Base-by-base conservation (phyloP, 2,329 filamentous ascomycete genomes). In the Fusarium sp. region DNA sequence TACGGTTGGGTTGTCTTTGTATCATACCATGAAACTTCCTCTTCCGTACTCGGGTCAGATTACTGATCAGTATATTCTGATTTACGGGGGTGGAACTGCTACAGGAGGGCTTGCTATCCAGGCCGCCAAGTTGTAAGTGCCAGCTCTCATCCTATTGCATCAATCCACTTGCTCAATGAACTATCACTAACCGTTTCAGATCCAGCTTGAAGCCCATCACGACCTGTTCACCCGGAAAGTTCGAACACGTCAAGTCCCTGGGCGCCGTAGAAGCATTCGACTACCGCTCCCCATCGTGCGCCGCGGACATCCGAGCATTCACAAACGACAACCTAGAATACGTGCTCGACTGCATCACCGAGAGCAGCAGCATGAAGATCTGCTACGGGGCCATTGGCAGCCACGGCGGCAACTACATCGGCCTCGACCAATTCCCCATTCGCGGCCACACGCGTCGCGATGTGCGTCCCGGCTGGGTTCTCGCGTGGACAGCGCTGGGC, bases 361-460 rank as follows among this genome's bases (percentile, higher is more conserved):
- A 55, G 6, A 55, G 52, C 27, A 35, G 32, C 11, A 55, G 52
- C 15, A 55, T 55, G 52, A 55, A 55, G 17, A 55, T 55, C 3
- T 55, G 52, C 52, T 55, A 55, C 19, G 43, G 30, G 3, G 52
- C 52, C 3, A 55, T 48, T 15, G 43, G 52, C 2, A 40, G 32
- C 7, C 22, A 30, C 3, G 52, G 52, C 8, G 52, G 59, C 4
- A 67, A 33, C 8, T 73, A 73, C 53, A 56, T 72, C 2, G 67
- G 60, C 3, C 52, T 73, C 2, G 69, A 73, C 19, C 57, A 64
- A 1, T 72, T 72, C 8, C 71, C 71, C 5, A 53, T 73, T 1
- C 68, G 68, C 4, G 69, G 67, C 6, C 71, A 73, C 43, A 73
- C 71, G 6, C 68, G 71, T 20, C 69, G 71, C 27, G 62, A 54